Base-by-base conservation (phyloP, 768 basidiomycete genomes). In the Inosperma sp. region DNA sequence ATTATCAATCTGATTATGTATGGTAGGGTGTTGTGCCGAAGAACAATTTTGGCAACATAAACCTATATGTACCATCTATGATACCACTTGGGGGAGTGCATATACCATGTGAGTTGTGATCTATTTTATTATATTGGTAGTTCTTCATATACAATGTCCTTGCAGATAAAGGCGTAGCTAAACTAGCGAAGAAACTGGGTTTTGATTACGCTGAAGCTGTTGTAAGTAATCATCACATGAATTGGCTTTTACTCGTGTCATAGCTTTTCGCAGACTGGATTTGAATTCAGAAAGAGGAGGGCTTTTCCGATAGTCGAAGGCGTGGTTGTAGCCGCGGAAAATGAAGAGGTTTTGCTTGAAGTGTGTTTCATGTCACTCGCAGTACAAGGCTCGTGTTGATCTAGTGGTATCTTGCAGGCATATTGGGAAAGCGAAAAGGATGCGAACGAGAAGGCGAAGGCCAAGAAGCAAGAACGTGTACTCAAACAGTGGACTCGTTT, bases 31-130 rank as follows among this genome's bases (percentile, higher is more conserved):
- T 81, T 64, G 80, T 99, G 25, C 93, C 93, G 5, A 94, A 90
- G 71, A 99, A 99, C 61, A 82, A 85, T 56, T 99, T 95, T 65
- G 95, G 95, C 14, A 99, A 97, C 65, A 88, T 99, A 56, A 95
- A 99, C 69, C 70, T 99, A 21, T 99, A 95, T 65, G 90, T 89
- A 21, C 86, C 90, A 23, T 85, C 90, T 3, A 99, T 99, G 96
- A 76, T 98, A 25, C 96, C 96, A 2, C 69, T 65, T 46, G 96
- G 96, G 16, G 90, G 81, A 4, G 84, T 74, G 2, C 92, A 97
- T 69, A 72, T 99, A 16, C 90, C 93, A n/a, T 90, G 94, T 94
- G 62, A 70, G 91, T 78, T 21, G 47, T 43, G 23, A 36, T 33
- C 33, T 54, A 9, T 30, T 21, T 40, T 23, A 13, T 21, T 14